These are phyloP conservation scores for Ichthyophonus hoferi DNA, from an alignment of 208 protist genomes.

Conservation along the genomic window DNA sequence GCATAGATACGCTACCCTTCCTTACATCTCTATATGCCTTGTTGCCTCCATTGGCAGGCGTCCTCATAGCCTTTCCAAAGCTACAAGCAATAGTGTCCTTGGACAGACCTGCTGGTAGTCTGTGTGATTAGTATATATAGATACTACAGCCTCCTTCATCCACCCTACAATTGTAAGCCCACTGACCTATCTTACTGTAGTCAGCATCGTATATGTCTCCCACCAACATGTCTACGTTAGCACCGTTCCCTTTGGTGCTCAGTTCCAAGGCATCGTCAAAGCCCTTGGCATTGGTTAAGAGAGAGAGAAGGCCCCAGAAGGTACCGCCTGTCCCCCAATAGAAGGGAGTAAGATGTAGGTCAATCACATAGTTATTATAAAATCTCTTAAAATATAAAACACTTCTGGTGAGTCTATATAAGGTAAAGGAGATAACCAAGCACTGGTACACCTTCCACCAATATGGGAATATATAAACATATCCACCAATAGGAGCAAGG, in stretches of 20 bases:
- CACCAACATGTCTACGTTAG: constrained; percentile 88
- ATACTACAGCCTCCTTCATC: no score
- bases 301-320: constrained; percentile 87
- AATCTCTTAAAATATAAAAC: neutral
- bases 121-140: no score
- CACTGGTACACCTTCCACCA: neutral
- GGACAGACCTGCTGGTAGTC: constrained; percentile 43
- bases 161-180: no score
- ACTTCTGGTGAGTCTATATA: neutral
- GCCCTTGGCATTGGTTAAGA: constrained; percentile 77
- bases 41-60: neutral
- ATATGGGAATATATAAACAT: neutral
- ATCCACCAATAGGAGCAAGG: neutral
- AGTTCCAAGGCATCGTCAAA: constrained; percentile 34
- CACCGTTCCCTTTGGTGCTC: neutral
- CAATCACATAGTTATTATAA: neutral
- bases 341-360: neutral
- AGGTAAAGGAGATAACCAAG: neutral
- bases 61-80: constrained; percentile 55
- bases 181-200: constrained; percentile 65
- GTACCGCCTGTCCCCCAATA: constrained; percentile 71
- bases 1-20: no score
- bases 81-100: constrained; percentile 58
- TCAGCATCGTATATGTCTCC: constrained; percentile 90
- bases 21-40: neutral